Conservation (phyloP, 2,329 filamentous ascomycete species). For the Dichotomopilus funicola region DNA sequence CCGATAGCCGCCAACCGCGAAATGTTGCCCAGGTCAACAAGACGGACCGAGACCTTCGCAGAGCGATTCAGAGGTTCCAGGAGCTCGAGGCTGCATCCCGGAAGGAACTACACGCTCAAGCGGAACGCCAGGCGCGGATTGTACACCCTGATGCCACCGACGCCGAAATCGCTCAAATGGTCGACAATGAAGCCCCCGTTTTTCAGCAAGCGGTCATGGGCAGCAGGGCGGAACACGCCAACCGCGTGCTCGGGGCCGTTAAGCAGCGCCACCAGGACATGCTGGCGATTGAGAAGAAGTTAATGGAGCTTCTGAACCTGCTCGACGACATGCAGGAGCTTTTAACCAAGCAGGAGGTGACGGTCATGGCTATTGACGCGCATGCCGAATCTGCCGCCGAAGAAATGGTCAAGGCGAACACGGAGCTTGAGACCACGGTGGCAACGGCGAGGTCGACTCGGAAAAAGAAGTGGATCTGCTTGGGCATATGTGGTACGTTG, state of each 20-base stretch:
- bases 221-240: constrained; percentile 74
- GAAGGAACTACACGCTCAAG: constrained; percentile 73
- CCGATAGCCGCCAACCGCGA: constrained; percentile 63
- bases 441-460: constrained; percentile 71
- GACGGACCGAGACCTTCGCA: constrained; percentile 72
- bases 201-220: constrained; percentile 84
- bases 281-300: constrained; percentile 84
- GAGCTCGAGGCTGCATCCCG: constrained; percentile 72
- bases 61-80: constrained; percentile 76
- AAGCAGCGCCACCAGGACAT: constrained; percentile 79
- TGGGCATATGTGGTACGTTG: constrained; percentile 61
- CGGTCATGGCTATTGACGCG: constrained; percentile 74
- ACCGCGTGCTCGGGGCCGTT: constrained; percentile 71
- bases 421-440: constrained; percentile 75
- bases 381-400: constrained; percentile 80
- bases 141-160: constrained; percentile 76
- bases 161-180: constrained; percentile 67
- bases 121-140: constrained; percentile 85
- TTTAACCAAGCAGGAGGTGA: constrained; percentile 77
- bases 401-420: constrained; percentile 79
- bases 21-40: constrained; percentile 77
- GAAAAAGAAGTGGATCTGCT: constrained; percentile 96
- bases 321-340: constrained; percentile 86
- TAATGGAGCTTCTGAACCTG: constrained; percentile 78
- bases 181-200: constrained; percentile 70